Conservation (phyloP, 2,329 filamentous ascomycete genomes). For the Aureobasidium sp. region DNA sequence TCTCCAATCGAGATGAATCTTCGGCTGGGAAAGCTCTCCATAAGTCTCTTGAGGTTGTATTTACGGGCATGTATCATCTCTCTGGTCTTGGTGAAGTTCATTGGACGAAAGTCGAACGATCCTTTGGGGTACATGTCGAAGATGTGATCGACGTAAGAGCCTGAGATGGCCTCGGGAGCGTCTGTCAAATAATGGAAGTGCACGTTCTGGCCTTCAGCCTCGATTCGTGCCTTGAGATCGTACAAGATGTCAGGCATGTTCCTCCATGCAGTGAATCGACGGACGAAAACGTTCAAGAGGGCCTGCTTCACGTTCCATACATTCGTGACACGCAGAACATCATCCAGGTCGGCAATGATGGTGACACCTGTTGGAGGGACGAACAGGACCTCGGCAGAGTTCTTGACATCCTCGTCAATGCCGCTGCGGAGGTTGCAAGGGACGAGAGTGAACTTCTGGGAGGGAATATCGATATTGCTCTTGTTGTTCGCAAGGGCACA, state of each 20-base stretch:
- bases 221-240: slow-evolving; percentile 10
- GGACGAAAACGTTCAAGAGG: slow-evolving; percentile 18
- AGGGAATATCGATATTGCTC: not conserved
- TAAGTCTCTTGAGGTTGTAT: slow-evolving; percentile 18
- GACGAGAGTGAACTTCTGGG: not conserved
- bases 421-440: not conserved
- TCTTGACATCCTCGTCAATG: not conserved
- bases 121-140: slow-evolving; percentile 21
- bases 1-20: slow-evolving; percentile 24
- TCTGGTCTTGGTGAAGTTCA: slow-evolving; percentile 17
- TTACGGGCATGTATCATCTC: slow-evolving; percentile 17
- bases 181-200: slow-evolving; percentile 26
- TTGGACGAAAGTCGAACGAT: slow-evolving; percentile 22
- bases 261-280: slow-evolving; percentile 20
- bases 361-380: slow-evolving; percentile 21
- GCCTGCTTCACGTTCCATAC: slow-evolving; percentile 23
- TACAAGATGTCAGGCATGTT: slow-evolving; percentile 20
- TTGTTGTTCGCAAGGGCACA: not conserved
- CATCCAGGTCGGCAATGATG: slow-evolving; percentile 24
- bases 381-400: not conserved
- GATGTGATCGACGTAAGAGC: slow-evolving; percentile 18
- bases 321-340: slow-evolving; percentile 21
- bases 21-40: slow-evolving; percentile 22
- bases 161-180: slow-evolving; percentile 18
- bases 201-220: slow-evolving; percentile 8